Conservation (phyloP, 805 yeast genomes). For the Candida schatavii region DNA sequence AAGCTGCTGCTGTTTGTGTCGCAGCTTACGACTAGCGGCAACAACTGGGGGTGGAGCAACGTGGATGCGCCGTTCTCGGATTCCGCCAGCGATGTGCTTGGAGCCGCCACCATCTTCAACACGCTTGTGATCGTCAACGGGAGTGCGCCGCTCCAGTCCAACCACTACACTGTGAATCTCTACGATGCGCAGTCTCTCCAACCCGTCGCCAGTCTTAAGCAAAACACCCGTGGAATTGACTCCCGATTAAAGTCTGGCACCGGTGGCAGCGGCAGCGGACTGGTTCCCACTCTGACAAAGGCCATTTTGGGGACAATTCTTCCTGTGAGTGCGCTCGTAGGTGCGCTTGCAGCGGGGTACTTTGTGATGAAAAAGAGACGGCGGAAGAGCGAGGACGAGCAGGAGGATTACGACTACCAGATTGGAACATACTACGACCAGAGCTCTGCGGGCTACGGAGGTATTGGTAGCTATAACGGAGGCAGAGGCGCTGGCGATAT, state of each 20-base stretch:
- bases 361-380: conserved; percentile 19
- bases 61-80: conserved; percentile 8
- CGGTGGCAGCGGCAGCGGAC: not conserved
- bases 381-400: conserved; percentile 17
- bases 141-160: conserved; percentile 9
- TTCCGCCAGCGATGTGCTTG: conserved; percentile 32
- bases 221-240: conserved; percentile 7
- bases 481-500: not conserved
- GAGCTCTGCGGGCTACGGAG: conserved; percentile 5
- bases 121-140: conserved; percentile 45
- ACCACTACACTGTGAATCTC: conserved; percentile 34
- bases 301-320: conserved; percentile 38
- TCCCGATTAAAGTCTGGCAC: not conserved
- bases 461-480: not conserved
- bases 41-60: conserved; percentile 39
- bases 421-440: conserved; percentile 29
- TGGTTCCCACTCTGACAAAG: conserved; percentile 10
- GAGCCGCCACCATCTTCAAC: conserved; percentile 52
- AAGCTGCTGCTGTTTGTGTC: conserved; percentile 33
- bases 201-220: conserved; percentile 23
- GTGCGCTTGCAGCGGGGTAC: conserved; percentile 11
- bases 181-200: conserved; percentile 39
- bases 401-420: conserved; percentile 25
- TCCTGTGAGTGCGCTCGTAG: conserved; percentile 26
- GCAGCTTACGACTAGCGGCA: conserved; percentile 29